phyloP scores from a whole-genome alignment of 2,329 filamentous ascomycete species.

The Lomentospora prolificans region DNA sequence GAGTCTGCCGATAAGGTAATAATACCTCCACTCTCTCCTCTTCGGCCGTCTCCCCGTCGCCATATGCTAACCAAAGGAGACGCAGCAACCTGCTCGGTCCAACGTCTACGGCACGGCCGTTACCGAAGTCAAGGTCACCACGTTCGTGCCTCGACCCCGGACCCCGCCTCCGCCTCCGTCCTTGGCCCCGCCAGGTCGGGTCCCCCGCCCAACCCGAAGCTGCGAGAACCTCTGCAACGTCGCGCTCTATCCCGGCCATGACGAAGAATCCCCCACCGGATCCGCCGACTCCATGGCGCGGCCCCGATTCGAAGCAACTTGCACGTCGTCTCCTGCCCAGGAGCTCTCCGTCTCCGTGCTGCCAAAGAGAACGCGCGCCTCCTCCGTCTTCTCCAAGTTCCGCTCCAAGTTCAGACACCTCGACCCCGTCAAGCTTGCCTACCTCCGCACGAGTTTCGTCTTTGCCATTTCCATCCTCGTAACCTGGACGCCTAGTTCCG shows the following conservation, averaged over 20 bases:
- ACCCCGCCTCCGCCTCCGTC: conserved; percentile 5
- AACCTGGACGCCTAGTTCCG: conserved; percentile 56
- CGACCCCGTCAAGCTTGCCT: conserved; percentile 51
- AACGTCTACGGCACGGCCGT: conserved; percentile 40
- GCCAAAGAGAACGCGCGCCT: background rate
- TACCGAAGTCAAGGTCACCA: conserved; percentile 39
- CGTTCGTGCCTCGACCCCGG: conserved; percentile 11
- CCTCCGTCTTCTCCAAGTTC: conserved; percentile 15
- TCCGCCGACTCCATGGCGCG: background rate
- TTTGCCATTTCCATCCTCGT: conserved; percentile 51
- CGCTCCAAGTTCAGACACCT: conserved; percentile 26
- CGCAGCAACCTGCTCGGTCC: conserved; percentile 15
- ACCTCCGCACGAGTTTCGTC: conserved; percentile 50
- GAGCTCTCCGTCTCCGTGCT: background rate
- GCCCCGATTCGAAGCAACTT: conserved; percentile 17
- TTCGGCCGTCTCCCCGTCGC: background rate
- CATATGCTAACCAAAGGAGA: background rate
- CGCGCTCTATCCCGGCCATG: conserved; percentile 3
- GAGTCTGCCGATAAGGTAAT: conserved; percentile 25
- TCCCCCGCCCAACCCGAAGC: background rate
- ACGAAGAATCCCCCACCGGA: conserved; percentile 4
- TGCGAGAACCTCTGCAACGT: background rate
- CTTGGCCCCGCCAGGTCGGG: too few species aligned
- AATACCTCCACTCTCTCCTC: background rate
- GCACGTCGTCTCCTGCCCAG: conserved; percentile 14